Conservation (phyloP, 2,329 filamentous ascomycete species). For the Aspergillus sp. region DNA sequence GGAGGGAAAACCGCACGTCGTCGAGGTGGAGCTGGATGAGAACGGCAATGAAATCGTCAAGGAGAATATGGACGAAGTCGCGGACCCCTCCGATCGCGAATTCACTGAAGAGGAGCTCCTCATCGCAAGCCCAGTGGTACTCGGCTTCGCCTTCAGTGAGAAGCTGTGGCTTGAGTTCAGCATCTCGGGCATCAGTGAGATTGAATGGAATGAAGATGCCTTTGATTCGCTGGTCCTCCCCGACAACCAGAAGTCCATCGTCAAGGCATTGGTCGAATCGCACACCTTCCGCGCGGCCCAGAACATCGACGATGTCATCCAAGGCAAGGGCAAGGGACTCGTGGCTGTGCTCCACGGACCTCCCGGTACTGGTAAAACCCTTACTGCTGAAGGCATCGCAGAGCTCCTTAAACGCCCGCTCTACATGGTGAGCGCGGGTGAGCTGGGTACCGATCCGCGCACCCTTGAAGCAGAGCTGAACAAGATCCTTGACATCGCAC, state of each 20-base stretch:
- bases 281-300: constrained; percentile 80
- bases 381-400: constrained; percentile 84
- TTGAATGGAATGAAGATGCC: constrained; percentile 80
- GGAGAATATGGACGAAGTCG: constrained; percentile 57
- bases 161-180: constrained; percentile 90
- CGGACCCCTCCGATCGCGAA: constrained; percentile 46
- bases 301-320: constrained; percentile 79
- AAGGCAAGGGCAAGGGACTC: constrained; percentile 83
- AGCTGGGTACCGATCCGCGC: constrained; percentile 75
- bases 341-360: constrained; percentile 81
- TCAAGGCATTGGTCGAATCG: constrained; percentile 79
- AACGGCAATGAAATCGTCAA: constrained; percentile 57
- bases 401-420: constrained; percentile 79
- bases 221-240: constrained; percentile 79
- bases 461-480: constrained; percentile 75
- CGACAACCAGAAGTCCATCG: constrained; percentile 64
- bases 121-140: constrained; percentile 78
- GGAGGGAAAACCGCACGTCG: constrained; percentile 53
- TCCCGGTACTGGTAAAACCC: constrained; percentile 83
- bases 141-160: constrained; percentile 84
- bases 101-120: constrained; percentile 84
- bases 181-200: constrained; percentile 75
- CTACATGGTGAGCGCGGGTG: constrained; percentile 80
- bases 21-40: constrained; percentile 59
- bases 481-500: constrained; percentile 82